These are phyloP conservation scores for Salix dunnii DNA, from an alignment of 345 rosid genomes.

Conservation along the genomic window DNA sequence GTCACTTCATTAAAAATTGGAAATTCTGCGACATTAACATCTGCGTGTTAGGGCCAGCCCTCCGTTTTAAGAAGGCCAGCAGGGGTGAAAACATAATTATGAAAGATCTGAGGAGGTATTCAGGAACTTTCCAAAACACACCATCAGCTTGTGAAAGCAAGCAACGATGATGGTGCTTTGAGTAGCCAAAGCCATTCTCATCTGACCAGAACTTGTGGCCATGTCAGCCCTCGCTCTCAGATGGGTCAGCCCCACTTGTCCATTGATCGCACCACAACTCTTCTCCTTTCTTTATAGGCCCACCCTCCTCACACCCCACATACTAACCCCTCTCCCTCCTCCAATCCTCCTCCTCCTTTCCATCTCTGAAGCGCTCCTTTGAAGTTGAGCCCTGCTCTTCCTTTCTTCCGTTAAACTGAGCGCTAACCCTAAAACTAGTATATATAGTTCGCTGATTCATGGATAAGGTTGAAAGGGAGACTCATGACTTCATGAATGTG, in stretches of 20 bases:
- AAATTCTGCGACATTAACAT: not conserved
- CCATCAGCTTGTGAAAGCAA: constrained; percentile 10
- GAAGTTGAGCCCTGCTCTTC: not conserved
- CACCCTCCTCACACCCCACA: constrained; percentile 1
- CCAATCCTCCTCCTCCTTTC: not conserved
- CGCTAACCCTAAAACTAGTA: not conserved
- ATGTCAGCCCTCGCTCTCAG: constrained; percentile 47
- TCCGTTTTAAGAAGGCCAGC: not conserved
- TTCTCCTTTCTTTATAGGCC: constrained; percentile 17
- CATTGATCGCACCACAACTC: constrained; percentile 29
- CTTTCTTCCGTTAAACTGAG: not conserved
- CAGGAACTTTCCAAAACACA: constrained; percentile 21
- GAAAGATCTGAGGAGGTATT: not conserved
- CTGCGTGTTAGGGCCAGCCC: too few species aligned
- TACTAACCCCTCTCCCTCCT: constrained; percentile 1
- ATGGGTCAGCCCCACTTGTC: constrained; percentile 31
- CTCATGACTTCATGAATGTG: constrained; percentile 50
- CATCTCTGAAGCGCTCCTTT: not conserved
- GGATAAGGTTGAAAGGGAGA: constrained; percentile 40
- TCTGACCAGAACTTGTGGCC: constrained; percentile 42
- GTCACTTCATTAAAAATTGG: not conserved
- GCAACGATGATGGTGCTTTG: constrained; percentile 20
- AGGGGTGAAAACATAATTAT: constrained; percentile 5
- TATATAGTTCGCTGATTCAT: constrained; percentile 4
- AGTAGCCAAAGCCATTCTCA: constrained; percentile 35